Percentiles rank a stretch among this genome's conserved stretches.
phyloP scores from a whole-genome alignment of 2,329 filamentous ascomycete genomes.

The Fusarium cyanostomum region DNA sequence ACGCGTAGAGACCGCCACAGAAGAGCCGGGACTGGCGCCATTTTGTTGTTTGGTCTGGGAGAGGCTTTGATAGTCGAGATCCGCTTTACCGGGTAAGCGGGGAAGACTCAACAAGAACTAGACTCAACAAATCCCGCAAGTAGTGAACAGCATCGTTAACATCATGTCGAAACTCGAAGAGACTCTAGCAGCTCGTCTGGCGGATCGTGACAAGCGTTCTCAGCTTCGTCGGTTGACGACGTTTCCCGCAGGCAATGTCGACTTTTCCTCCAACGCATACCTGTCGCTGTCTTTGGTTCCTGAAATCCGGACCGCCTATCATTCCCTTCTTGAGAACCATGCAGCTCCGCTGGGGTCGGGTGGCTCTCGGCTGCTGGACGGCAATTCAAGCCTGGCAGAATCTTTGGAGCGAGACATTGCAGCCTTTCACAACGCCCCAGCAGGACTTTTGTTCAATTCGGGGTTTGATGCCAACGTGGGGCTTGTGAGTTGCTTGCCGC shows the following conservation, averaged over 20 bases:
- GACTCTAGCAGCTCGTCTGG: constrained; percentile 41
- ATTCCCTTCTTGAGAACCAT: constrained; percentile 51
- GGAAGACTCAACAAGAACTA: constrained; percentile 17
- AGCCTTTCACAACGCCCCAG: constrained; percentile 55
- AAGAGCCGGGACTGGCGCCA: constrained; percentile 64
- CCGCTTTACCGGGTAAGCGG: constrained; percentile 2
- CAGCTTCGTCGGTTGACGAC: constrained; percentile 60
- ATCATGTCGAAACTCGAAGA: constrained; percentile 42
- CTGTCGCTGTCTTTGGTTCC: constrained; percentile 73
- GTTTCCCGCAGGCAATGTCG: constrained; percentile 73
- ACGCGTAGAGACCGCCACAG: constrained; percentile 75
- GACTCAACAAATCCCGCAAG: constrained; percentile 27
- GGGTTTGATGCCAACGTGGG: constrained; percentile 74
- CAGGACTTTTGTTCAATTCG: constrained; percentile 64
- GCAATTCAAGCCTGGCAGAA: constrained; percentile 58
- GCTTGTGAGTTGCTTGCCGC: constrained; percentile 68
- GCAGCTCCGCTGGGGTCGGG: constrained; percentile 55
- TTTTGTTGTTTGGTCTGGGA: constrained; percentile 27
- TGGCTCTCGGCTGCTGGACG: constrained; percentile 63
- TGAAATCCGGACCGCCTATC: constrained; percentile 69
- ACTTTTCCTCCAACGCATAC: constrained; percentile 83
- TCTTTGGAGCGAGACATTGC: constrained; percentile 58
- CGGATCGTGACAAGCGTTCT: constrained; percentile 44
- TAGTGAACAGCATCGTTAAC: background rate
- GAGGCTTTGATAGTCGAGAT: background rate